Evolutionary conservation across 2,329 filamentous ascomycete genomes (phyloP), one percentile per base, ranked within the genome.

Genomic region (Xylaria sp.): DNA sequence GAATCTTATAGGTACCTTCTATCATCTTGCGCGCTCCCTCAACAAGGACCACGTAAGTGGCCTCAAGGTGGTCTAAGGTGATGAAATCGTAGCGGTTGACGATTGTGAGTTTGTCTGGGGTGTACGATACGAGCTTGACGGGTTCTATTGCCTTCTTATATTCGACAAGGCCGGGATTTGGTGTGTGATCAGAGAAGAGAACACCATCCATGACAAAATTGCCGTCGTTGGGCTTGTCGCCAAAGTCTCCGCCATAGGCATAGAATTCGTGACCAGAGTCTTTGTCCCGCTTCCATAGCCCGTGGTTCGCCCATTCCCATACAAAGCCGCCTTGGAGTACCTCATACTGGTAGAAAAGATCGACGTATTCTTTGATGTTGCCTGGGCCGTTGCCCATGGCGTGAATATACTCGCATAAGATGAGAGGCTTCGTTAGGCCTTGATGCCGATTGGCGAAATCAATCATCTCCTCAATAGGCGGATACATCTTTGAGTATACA

Each of bases 341-440:
- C 0, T 78, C 78, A 60, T 87, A 77, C 50, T 77, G 75, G 66
- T 83, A 82, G 70, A 88, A 89, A 0, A 79, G 76, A 30, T 86
- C 80, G 54, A 85, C 75, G 63, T 89, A 89, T 65, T 88, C 85
- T 66, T 84, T 80, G 63, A 88, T 78, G 1, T 80, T 83, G 4
- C 86, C 86, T 0, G 86, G 86, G 0, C 84, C 86, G 63, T 88
- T 89, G 0, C 86, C 86, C 85, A 89, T 88, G 1, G 86, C 84
- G 34, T 80, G 78, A 4, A 73, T 69, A 61, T 75, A 81, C 64
- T 83, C 79, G 60, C 78, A 80, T 39, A 80, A 72, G 1, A 86
- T 75, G 3, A 85, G 72, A 1, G 83, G 83, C 66, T 86, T 80
- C n/a, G 64, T 64, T 16, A 72, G 71, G 39, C 69, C 70, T 7